These are phyloP conservation scores for Diaporthe humulicola DNA, from an alignment of 2,329 filamentous ascomycete species.

Conservation along the genomic window DNA sequence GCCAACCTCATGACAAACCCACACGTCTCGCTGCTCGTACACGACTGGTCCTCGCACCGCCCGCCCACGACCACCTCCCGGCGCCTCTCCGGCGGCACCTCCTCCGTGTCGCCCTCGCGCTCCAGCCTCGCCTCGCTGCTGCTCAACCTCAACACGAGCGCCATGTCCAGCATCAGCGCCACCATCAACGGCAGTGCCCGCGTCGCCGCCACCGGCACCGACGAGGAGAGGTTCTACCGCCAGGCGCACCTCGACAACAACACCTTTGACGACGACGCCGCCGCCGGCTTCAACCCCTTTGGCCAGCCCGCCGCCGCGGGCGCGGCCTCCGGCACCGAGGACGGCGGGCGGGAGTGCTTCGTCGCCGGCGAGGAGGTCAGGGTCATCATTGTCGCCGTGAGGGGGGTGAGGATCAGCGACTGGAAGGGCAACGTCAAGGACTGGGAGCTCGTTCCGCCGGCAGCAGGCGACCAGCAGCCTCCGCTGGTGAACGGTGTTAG, in stretches of 20 bases:
- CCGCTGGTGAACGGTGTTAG: constrained; percentile 56
- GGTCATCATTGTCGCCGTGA: constrained; percentile 88
- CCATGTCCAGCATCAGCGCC: constrained; percentile 88
- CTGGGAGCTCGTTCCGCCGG: constrained; percentile 66
- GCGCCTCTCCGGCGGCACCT: constrained; percentile 72
- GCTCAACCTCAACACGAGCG: constrained; percentile 90
- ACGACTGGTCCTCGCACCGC: constrained; percentile 95
- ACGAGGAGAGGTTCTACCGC: constrained; percentile 88
- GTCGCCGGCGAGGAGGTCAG: constrained; percentile 86
- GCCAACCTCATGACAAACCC: constrained; percentile 87
- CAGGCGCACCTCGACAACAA: constrained; percentile 91
- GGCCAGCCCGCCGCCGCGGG: constrained; percentile 20
- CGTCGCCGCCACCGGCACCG: constrained; percentile 78
- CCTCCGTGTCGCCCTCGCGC: constrained; percentile 54
- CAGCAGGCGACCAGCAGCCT: constrained; percentile 39
- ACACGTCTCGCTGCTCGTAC: constrained; percentile 92
- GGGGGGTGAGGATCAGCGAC: constrained; percentile 89
- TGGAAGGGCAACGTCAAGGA: constrained; percentile 96
- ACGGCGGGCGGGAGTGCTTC: constrained; percentile 74
- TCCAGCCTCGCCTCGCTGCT: constrained; percentile 87
- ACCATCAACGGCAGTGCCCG: constrained; percentile 92
- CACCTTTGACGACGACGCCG: constrained; percentile 77
- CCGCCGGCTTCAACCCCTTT: constrained; percentile 40
- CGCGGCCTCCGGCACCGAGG: constrained; percentile 51
- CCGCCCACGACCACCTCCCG: constrained; percentile 78